A percentile compares a stretch with the other conserved stretches of the same genome.
Conservation (phyloP, 768 basidiomycete species). For the Trichaptum fuscoviolaceum region DNA sequence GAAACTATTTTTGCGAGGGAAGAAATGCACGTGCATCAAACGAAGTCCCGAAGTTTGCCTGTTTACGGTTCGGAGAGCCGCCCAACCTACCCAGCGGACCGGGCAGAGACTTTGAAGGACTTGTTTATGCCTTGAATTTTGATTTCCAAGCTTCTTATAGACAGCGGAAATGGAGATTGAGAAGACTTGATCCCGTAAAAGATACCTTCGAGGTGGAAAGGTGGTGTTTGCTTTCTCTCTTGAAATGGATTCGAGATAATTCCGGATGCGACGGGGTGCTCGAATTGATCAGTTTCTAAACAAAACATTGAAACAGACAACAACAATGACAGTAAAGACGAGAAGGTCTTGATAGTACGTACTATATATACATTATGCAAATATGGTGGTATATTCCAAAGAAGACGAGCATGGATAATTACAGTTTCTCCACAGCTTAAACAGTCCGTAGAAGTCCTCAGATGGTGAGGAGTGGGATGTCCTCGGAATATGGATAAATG, state of each 20-base stretch:
- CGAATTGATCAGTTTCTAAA: neutral
- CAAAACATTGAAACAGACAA: neutral
- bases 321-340: neutral
- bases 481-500: neutral
- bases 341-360: neutral
- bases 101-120: neutral
- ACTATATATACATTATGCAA: neutral
- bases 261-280: neutral
- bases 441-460: too few species aligned
- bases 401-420: neutral
- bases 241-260: too few species aligned
- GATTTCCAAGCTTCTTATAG: too few species aligned
- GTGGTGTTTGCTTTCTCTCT: too few species aligned
- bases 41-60: neutral
- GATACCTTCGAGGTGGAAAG: too few species aligned
- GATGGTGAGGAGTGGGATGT: too few species aligned
- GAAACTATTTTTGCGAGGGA: neutral
- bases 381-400: neutral
- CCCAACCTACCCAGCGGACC: neutral
- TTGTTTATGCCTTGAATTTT: neutral
- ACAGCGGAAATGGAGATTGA: too few species aligned
- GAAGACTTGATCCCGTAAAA: too few species aligned
- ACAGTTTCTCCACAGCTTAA: too few species aligned
- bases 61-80: neutral
- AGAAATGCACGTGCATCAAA: neutral